A percentile compares a stretch with the other conserved stretches of the same genome.
Conservation (phyloP, 371 early-diverging fungal species). For the Apophysomyces elegans region DNA sequence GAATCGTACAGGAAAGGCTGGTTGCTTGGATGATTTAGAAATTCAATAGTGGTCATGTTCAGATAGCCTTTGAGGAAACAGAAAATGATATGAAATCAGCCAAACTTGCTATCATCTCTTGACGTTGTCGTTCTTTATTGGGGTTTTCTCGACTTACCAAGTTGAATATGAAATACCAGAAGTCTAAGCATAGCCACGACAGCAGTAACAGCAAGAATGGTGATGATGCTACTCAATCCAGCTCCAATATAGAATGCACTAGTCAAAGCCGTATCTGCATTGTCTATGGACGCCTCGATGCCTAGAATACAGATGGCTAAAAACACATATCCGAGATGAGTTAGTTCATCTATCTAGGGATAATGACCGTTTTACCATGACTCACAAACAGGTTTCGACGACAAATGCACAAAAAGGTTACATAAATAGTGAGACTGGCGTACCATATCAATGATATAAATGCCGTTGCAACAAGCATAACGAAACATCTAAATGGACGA, state of each 20-base stretch:
- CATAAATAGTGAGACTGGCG: conserved; percentile 23
- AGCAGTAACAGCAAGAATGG: conserved; percentile 32
- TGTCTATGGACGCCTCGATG: conserved; percentile 3
- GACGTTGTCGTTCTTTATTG: background rate
- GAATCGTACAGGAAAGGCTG: conserved; percentile 24
- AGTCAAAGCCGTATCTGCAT: conserved; percentile 3
- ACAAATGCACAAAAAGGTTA: conserved; percentile 39
- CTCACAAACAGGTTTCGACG: conserved; percentile 32
- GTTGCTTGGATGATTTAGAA: conserved; percentile 31
- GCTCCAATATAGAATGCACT: conserved; percentile 18
- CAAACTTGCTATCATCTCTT: background rate
- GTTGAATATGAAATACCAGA: conserved; percentile 50
- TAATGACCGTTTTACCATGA: conserved; percentile 28
- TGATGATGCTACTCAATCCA: conserved; percentile 20
- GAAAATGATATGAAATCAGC: background rate
- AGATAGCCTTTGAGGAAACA: conserved; percentile 26
- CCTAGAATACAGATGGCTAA: conserved; percentile 16
- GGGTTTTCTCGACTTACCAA: conserved; percentile 29
- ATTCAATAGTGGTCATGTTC: conserved; percentile 60
- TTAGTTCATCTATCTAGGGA: background rate
- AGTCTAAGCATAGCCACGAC: conserved; percentile 42
- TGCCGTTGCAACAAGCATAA: conserved; percentile 27
- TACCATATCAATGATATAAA: conserved; percentile 42
- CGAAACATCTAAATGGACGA: conserved; percentile 27
- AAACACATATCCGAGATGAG: conserved; percentile 4